A percentile compares a stretch with the other conserved stretches of the same genome.
These are phyloP conservation scores for Stephanodiscus triporus DNA, from an alignment of 108 stramenopile genomes.

Conservation along the genomic window DNA sequence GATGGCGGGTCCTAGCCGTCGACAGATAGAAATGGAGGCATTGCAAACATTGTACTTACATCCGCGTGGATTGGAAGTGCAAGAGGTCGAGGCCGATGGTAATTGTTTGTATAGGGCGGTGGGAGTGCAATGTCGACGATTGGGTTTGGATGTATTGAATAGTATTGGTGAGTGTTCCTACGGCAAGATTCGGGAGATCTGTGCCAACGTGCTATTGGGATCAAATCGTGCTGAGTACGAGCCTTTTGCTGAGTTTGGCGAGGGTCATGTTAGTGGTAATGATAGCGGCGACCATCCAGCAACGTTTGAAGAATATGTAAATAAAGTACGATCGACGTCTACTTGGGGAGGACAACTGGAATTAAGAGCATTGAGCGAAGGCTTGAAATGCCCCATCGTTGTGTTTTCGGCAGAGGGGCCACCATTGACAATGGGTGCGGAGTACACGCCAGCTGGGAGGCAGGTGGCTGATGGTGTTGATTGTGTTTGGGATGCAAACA, in stretches of 20 bases:
- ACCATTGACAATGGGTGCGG: slow-evolving; percentile 57
- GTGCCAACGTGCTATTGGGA: slow-evolving; percentile 65
- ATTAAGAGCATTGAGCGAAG: slow-evolving; percentile 82
- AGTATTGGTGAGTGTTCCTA: slow-evolving; percentile 7
- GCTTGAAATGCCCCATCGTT: slow-evolving; percentile 81
- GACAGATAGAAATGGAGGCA: slow-evolving; percentile 67
- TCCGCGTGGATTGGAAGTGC: slow-evolving; percentile 58
- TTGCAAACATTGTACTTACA: slow-evolving; percentile 51
- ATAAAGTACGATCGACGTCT: slow-evolving; percentile 73
- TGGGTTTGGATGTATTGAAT: slow-evolving; percentile 24
- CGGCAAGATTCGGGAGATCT: slow-evolving; percentile 52
- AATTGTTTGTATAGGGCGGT: slow-evolving; percentile 96
- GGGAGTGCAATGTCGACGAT: slow-evolving; percentile 66
- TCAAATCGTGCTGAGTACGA: slow-evolving; percentile 78
- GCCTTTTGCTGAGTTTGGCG: slow-evolving; percentile 86
- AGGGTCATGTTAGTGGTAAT: slow-evolving; percentile 33
- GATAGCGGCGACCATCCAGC: slow-evolving; percentile 41
- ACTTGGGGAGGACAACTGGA: slow-evolving; percentile 99
- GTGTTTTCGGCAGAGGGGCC: slow-evolving; percentile 75
- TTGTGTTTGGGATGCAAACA: slow-evolving; percentile 41
- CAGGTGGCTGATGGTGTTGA: slow-evolving; percentile 29
- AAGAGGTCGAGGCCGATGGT: slow-evolving; percentile 93
- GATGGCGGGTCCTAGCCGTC: slow-evolving; percentile 65
- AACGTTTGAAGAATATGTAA: slow-evolving; percentile 84
- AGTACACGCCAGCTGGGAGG: slow-evolving; percentile 19